Evolutionary conservation across 2,329 filamentous ascomycete genomes (phyloP).

Genomic region (Teratosphaeria viscida): DNA sequence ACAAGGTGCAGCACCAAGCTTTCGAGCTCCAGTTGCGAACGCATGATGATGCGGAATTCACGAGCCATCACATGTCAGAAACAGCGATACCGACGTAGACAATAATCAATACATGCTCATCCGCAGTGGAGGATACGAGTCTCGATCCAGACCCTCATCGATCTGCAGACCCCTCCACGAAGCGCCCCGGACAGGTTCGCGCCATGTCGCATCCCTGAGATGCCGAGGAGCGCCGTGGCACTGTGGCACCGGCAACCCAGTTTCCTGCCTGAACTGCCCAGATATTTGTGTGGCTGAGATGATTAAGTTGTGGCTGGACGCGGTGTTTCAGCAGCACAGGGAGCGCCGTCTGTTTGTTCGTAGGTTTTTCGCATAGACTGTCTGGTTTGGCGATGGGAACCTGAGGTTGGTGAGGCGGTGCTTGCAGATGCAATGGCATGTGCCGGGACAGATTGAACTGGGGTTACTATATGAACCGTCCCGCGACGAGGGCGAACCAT

Average conservation of each 20-base stretch:
- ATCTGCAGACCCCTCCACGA: not conserved
- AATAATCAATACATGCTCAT: not conserved
- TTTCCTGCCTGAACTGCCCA: not conserved
- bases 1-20: not conserved
- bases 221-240: not conserved
- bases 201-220: not conserved
- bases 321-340: not conserved
- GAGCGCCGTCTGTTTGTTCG: not conserved
- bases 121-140: not conserved
- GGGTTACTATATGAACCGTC: not conserved
- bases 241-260: not conserved
- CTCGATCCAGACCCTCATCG: not conserved
- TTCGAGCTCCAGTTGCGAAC: not conserved
- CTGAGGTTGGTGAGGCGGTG: not conserved
- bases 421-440: not conserved
- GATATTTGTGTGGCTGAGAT: not conserved
- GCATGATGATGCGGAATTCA: not conserved
- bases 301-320: not conserved
- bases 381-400: not conserved
- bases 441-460: too few species aligned
- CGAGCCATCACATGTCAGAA: not conserved
- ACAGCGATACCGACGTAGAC: not conserved
- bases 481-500: not conserved
- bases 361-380: not conserved
- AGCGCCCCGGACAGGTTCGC: not conserved